These are phyloP conservation scores for Globisporangium spinosum DNA, from an alignment of 352 stramenopile genomes.

Conservation along the genomic window DNA sequence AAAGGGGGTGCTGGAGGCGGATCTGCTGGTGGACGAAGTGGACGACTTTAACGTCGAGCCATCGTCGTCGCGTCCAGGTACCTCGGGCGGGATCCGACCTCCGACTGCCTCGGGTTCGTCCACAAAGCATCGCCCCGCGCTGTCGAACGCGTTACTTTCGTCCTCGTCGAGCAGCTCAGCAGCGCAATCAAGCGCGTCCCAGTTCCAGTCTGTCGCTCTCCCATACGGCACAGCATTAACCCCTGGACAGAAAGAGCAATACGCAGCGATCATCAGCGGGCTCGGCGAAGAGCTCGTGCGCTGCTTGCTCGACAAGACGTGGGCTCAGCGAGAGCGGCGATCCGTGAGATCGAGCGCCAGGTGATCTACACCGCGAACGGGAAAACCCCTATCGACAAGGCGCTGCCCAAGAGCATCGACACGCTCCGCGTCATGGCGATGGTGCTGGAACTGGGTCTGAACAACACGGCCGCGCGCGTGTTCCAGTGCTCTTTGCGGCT, in stretches of 20 bases:
- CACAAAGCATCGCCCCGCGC: conserved; percentile 69
- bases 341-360: conserved; percentile 71
- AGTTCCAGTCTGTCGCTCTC: conserved; percentile 38
- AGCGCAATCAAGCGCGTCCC: conserved; percentile 17
- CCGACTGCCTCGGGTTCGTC: conserved; percentile 70
- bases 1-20: conserved; percentile 58
- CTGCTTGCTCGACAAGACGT: conserved; percentile 77
- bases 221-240: conserved; percentile 73
- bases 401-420: conserved; percentile 51
- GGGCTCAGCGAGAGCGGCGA: conserved; percentile 70
- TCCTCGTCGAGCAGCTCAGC: conserved; percentile 17
- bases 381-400: conserved; percentile 36
- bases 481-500: conserved; percentile 75
- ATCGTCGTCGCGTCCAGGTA: conserved; percentile 34
- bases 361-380: conserved; percentile 53
- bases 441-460: conserved; percentile 61
- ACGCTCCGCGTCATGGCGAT: conserved; percentile 55
- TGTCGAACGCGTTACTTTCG: conserved; percentile 58
- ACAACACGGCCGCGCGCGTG: conserved; percentile 72
- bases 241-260: conserved; percentile 49
- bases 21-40: conserved; percentile 83
- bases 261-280: conserved; percentile 42
- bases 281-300: conserved; percentile 73
- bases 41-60: conserved; percentile 73
- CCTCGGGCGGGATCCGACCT: conserved; percentile 48